A percentile compares a stretch with the other conserved stretches of the same genome.
Evolutionary conservation across 257 asterid genomes (phyloP).

Genomic region (Przewalskia tangutica): DNA sequence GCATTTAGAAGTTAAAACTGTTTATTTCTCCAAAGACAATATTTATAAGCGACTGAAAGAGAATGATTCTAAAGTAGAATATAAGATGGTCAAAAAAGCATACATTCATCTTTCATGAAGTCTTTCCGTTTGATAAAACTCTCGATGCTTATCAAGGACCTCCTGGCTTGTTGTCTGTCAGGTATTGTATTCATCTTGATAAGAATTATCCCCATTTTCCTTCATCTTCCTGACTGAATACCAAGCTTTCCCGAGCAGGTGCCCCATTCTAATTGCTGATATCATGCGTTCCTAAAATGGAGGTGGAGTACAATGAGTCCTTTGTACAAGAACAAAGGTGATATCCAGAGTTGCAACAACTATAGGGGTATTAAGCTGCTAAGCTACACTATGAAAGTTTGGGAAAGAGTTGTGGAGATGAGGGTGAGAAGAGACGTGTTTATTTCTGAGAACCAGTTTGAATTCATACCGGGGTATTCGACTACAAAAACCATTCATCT

Average conservation of each 20-base stretch:
- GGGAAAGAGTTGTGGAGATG: no score
- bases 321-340: no score
- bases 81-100: neutral
- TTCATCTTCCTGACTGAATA: neutral
- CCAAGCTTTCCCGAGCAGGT: neutral
- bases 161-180: neutral
- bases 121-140: neutral
- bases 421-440: no score
- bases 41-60: neutral
- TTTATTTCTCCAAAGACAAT: neutral
- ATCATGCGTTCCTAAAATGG: neutral
- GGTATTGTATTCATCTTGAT: neutral
- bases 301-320: no score
- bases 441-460: no score
- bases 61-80: neutral
- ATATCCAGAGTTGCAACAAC: no score
- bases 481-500: no score
- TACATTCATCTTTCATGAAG: neutral
- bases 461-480: no score
- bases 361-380: no score
- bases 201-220: neutral
- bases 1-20: neutral
- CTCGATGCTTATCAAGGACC: neutral
- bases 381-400: no score
- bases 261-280: neutral